Percentiles rank a stretch among this genome's conserved stretches.
These are phyloP conservation scores for Aspergillus neotritici DNA, from an alignment of 2,329 filamentous ascomycete genomes.

Conservation along the genomic window DNA sequence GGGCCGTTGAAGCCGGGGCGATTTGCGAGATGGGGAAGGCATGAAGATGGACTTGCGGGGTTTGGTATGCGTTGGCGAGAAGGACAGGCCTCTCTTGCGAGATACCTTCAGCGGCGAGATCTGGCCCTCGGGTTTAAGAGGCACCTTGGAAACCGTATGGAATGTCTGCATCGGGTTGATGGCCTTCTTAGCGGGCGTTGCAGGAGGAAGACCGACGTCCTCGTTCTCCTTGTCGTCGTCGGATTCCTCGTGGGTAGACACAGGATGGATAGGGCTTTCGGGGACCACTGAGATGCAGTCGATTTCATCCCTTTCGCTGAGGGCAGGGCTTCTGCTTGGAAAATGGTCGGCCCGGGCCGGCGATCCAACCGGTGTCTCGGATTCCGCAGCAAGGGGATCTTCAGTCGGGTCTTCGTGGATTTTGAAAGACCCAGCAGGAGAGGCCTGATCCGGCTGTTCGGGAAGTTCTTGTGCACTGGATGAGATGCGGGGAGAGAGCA, in stretches of 20 bases:
- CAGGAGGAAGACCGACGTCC: conserved; percentile 30
- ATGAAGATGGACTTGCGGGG: conserved; percentile 20
- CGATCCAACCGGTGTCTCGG: too few relatives aligned
- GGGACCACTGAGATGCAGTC: background rate
- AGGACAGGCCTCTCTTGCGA: conserved; percentile 49
- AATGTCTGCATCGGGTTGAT: conserved; percentile 50
- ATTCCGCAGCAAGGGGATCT: background rate
- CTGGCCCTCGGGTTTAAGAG: conserved; percentile 60
- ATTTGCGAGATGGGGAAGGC: conserved; percentile 25
- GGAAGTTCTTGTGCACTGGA: conserved; percentile 8
- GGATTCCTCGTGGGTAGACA: conserved; percentile 36
- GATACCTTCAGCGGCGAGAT: conserved; percentile 43
- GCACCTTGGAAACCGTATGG: conserved; percentile 71
- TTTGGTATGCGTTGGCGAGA: conserved; percentile 24
- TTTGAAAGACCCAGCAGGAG: conserved; percentile 5
- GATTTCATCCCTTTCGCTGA: too few relatives aligned
- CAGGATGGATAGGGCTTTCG: background rate
- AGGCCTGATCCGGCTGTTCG: too few relatives aligned
- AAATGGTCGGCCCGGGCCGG: too few relatives aligned
- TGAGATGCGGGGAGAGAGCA: conserved; percentile 20
- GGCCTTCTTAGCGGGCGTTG: conserved; percentile 51
- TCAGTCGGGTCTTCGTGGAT: conserved; percentile 21
- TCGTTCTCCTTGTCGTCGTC: conserved; percentile 29
- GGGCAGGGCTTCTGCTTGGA: too few relatives aligned
- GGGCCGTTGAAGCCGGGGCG: conserved; percentile 14